Evolutionary conservation across 1,139 yeast genomes (phyloP).

Genomic region (Taphrina sp.): DNA sequence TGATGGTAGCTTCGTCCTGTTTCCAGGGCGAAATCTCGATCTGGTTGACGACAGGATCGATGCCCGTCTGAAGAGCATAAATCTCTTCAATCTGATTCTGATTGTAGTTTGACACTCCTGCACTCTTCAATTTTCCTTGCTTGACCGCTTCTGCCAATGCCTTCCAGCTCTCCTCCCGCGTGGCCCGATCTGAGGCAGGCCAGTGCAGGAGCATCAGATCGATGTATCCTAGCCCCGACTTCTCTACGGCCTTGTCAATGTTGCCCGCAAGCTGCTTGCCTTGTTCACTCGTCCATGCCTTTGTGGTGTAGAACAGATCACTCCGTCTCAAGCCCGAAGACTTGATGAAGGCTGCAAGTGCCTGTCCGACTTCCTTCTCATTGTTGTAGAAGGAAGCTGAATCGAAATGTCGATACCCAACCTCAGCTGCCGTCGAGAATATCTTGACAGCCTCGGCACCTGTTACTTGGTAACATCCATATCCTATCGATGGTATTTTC

Average conservation of each 20-base stretch:
- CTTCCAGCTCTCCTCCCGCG: slow-evolving; percentile 48
- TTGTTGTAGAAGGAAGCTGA: slow-evolving; percentile 57
- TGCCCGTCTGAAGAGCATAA: slow-evolving; percentile 43
- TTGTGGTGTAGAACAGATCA: slow-evolving; percentile 72
- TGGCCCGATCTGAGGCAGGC: slow-evolving; percentile 42
- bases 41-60: slow-evolving; percentile 54
- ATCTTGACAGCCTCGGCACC: slow-evolving; percentile 36
- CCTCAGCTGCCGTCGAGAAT: slow-evolving; percentile 37
- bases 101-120: slow-evolving; percentile 53
- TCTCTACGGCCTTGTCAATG: slow-evolving; percentile 52
- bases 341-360: slow-evolving; percentile 53
- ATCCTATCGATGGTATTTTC: slow-evolving; percentile 56
- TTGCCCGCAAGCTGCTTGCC: slow-evolving; percentile 52
- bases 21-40: slow-evolving; percentile 57
- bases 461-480: slow-evolving; percentile 46
- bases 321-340: slow-evolving; percentile 51
- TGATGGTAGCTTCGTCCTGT: slow-evolving; percentile 49
- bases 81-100: slow-evolving; percentile 47
- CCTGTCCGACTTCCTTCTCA: slow-evolving; percentile 55
- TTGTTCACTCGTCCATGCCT: slow-evolving; percentile 47
- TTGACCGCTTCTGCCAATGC: slow-evolving; percentile 50
- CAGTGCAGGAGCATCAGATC: slow-evolving; percentile 49
- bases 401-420: slow-evolving; percentile 45
- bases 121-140: slow-evolving; percentile 44
- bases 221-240: slow-evolving; percentile 54